A percentile compares a stretch with the other conserved stretches of the same genome.
Conservation (phyloP, 2,329 filamentous ascomycete species). For the Nothophaeocryptopus gaeumannii region DNA sequence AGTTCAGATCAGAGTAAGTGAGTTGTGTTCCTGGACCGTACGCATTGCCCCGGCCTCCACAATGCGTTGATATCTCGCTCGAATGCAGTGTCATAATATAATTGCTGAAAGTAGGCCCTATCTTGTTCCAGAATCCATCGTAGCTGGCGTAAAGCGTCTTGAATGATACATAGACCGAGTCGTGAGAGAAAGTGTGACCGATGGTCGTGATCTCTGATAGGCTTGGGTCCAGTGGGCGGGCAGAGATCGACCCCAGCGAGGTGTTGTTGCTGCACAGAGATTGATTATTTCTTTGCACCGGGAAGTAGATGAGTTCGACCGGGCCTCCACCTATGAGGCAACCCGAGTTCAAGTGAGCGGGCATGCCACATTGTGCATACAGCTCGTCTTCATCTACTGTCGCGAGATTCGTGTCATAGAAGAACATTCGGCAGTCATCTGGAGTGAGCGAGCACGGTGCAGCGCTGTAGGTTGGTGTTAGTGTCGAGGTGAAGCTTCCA, state of each 20-base stretch:
- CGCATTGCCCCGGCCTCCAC: background rate
- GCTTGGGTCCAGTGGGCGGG: constrained; percentile 2
- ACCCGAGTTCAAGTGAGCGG: constrained; percentile 2
- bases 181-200: constrained; percentile 24
- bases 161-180: constrained; percentile 25
- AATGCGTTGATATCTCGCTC: constrained; percentile 21
- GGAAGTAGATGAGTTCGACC: constrained; percentile 27
- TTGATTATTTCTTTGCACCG: constrained; percentile 13
- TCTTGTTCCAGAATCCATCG: constrained; percentile 11
- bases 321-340: constrained; percentile 17
- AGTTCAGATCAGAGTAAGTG: constrained; percentile 27
- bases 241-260: constrained; percentile 3
- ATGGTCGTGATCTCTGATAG: constrained; percentile 13
- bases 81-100: constrained; percentile 20
- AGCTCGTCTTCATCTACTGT: constrained; percentile 7
- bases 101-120: constrained; percentile 25
- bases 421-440: constrained; percentile 19
- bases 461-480: constrained; percentile 11
- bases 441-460: constrained; percentile 15
- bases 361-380: constrained; percentile 15
- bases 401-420: constrained; percentile 11
- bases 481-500: background rate
- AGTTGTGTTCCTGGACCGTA: constrained; percentile 15
- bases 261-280: constrained; percentile 1
- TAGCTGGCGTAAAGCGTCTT: constrained; percentile 22